Evolutionary conservation across 257 asterid genomes (phyloP).

Genomic region (Nemophila menziesii): DNA sequence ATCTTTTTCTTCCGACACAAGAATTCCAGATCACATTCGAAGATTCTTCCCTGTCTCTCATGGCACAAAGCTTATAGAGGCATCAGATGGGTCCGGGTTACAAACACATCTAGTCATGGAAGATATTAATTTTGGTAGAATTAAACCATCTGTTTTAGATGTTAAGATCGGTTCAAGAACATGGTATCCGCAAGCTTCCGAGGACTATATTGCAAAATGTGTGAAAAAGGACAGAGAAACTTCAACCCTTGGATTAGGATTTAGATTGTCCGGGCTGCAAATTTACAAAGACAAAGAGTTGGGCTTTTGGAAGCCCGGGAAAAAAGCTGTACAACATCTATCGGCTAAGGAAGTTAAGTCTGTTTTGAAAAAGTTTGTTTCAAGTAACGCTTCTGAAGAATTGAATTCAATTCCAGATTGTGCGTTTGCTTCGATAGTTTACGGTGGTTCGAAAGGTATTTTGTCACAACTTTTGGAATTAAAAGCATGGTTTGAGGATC

Average conservation of each 20-base stretch:
- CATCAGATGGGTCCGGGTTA: conserved; percentile 82
- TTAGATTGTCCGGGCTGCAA: conserved; percentile 71
- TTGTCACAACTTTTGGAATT: conserved; percentile 65
- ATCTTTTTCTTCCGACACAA: conserved; percentile 45
- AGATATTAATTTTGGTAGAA: conserved; percentile 36
- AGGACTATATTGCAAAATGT: conserved; percentile 51
- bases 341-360: conserved; percentile 39
- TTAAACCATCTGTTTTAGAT: conserved; percentile 72
- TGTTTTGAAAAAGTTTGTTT: conserved; percentile 52
- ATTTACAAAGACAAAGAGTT: conserved; percentile 27
- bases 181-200: conserved; percentile 60
- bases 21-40: conserved; percentile 45
- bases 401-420: conserved; percentile 46
- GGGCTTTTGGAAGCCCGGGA: conserved; percentile 60
- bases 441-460: conserved; percentile 71
- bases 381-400: conserved; percentile 27
- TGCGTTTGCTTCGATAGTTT: conserved; percentile 61
- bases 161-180: conserved; percentile 85
- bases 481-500: conserved; percentile 93
- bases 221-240: conserved; percentile 56
- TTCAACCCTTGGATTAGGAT: conserved; percentile 56
- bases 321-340: conserved; percentile 31
- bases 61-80: conserved; percentile 76
- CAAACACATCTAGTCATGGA: conserved; percentile 55
- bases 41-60: conserved; percentile 60